Base-by-base conservation (phyloP, 176 grass and related monocot genomes). In the Chrysopogon serrulatus region DNA sequence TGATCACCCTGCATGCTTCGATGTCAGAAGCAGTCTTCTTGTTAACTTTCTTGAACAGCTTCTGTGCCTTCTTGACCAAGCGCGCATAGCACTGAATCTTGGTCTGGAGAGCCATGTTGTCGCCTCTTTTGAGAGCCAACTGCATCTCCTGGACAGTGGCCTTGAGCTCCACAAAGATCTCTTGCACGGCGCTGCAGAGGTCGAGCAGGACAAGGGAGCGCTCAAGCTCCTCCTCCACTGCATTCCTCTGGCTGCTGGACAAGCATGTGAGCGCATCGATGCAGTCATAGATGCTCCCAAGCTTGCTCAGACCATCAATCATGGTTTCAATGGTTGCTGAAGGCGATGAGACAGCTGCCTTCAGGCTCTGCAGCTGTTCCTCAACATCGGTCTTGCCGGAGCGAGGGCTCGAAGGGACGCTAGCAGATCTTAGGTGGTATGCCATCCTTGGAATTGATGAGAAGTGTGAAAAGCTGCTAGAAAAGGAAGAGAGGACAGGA, bases 171-270 rank as follows among this genome's bases (percentile, higher is more conserved):
- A 10, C n/a, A 18, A 90, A 85, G 73, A 21, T 79, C n/a, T 85
- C 73, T 34, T 84, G 79, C 73, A 88, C 45, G 11, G 68, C 37
- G 2, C 43, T 75, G 61, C 82, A 93, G 66, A 86, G 73, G 62
- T 93, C 91, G 28, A 93, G 44, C 2, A 86, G 71, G 34, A 49
- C 10, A 6, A 88, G 75, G 26, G 91, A 93, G 31, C 26, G 24
- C 32, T 88, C 82, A 23, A 79, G 71, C 68, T 93, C 88, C 45
- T 67, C 54, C 65, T 96, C 88, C 17, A 96, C 32, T 66, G 65
- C 66, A 37, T 80, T 90, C 74, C 77, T 83, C 26, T 93, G n/a
- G 47, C 79, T 90, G 77, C 77, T 81, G 14, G 47, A 17, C 47
- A 87, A n/a, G n/a, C n/a, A n/a, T n/a, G n/a, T n/a, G n/a, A n/a